Base-by-base conservation (phyloP, 1,284 basidiomycete species). In the Wolfiporia cocos region DNA sequence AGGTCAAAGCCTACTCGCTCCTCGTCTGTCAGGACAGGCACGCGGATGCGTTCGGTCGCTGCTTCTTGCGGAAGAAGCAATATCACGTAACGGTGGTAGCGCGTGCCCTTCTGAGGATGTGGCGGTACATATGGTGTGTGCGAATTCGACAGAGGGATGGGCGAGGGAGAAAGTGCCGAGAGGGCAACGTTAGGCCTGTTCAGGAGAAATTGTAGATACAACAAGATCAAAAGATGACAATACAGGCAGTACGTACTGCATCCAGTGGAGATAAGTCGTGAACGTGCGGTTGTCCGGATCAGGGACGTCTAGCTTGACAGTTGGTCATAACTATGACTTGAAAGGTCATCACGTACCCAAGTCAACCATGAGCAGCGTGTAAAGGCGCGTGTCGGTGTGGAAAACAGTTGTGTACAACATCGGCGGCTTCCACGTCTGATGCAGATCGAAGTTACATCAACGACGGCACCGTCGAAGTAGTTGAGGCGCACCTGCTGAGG, bases 361-460 rank as follows among this genome's bases (percentile, higher is more conserved):
- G 62, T 98, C 93, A 36, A 97, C 69, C 61, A 97, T 78, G 23
- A 95, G 64, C 47, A 98, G 66, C 0, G 94, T 96, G 63, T 96
- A 97, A n/a, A 85, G 64, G 37, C 85, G 76, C 12, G 76, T 75
- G 40, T 95, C 89, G 0, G 77, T 68, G 61, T 90, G 88, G 69
- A 84, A 94, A 1, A 84, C 80, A 34, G 82, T 87, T 4, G 78
- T 81, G 48, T 78, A 78, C 6, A 94, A 52, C 42, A 63, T 67
- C 1, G 89, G 87, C 4, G 71, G 72, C 37, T 70, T 61, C 6
- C 76, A 52, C 0, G 88, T 91, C 81, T 86, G 45, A 3, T 40
- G 32, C 11, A 3, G 3, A 3, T 40, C n/a, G n/a, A 5, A 22
- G 15, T 20, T 30, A 20, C 18, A 37, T 31, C 22, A n/a, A 37